A percentile compares a stretch with the other conserved stretches of the same genome.
phyloP scores from a whole-genome alignment of 225 moss, liverwort and hornwort species.

The Rhytidiadelphus loreus region DNA sequence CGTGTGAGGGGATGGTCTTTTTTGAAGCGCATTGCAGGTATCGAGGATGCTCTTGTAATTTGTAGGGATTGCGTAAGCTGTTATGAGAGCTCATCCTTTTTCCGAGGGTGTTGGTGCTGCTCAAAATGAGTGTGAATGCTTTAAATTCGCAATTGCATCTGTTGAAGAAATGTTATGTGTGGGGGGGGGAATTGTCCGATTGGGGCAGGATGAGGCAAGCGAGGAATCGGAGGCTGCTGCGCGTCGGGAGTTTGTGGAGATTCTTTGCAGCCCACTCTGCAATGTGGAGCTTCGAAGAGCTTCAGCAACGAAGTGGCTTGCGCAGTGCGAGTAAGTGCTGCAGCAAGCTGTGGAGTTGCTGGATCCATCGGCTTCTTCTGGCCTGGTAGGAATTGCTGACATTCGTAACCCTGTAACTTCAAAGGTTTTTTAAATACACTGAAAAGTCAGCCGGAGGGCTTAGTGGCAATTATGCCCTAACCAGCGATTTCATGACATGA shows the following conservation, averaged over 20 bases:
- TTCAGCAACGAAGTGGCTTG: conserved; percentile 9
- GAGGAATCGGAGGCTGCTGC: neutral
- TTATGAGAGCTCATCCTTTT: neutral
- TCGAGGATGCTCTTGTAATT: neutral
- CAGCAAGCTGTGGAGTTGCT: conserved; percentile 21
- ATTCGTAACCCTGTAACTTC: neutral
- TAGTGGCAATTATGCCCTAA: too few relatives aligned
- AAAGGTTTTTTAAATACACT: neutral
- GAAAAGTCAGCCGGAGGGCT: neutral
- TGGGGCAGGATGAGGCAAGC: conserved; percentile 11
- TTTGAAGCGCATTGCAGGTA: neutral
- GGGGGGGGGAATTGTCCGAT: neutral
- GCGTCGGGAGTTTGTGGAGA: conserved; percentile 6
- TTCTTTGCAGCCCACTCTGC: conserved; percentile 1
- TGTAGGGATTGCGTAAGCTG: neutral
- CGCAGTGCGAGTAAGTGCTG: conserved; percentile 21
- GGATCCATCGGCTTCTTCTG: conserved; percentile 21
- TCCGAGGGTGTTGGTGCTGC: neutral
- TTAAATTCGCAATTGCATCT: neutral
- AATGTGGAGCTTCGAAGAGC: conserved; percentile 6
- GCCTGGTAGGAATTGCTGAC: conserved; percentile 4
- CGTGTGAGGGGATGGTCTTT: neutral
- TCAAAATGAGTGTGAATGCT: neutral
- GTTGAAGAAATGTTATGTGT: neutral
- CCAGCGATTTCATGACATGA: neutral